Base-by-base conservation (phyloP, 2,329 filamentous ascomycete species). In the Ascochyta clinopodiicola region DNA sequence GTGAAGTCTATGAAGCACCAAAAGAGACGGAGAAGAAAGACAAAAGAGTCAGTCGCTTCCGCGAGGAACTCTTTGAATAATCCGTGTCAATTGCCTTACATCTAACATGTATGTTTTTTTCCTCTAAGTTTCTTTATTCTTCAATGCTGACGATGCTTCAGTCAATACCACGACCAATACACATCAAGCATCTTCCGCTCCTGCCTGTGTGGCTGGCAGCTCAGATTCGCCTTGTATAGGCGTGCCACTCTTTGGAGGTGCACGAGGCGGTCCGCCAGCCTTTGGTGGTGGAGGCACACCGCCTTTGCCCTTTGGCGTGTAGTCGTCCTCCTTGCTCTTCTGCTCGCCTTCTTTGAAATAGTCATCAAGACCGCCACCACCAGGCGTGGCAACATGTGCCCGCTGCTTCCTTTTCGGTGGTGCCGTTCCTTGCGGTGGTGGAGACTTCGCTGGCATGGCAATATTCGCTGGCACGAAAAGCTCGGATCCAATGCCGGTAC, bases 401-500 rank as follows among this genome's bases (percentile, higher is more conserved):
- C 68, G 67, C 31, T 64, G 65, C 57, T 74, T 76, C 56, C 62
- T 74, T 59, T 66, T 66, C 6, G 68, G 61, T 6, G 64, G 62
- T 25, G 56, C 55, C 32, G 54, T 61, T 3, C 57, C 60, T 29
- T 60, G 65, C 25, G 65, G 69, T 36, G 71, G 72, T 22, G 73
- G 69, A 29, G 72, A 69, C 55, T 73, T 73, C 12, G 69, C 63
- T 27, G 68, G 66, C 60, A 77, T 52, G 21, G 71, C 69, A 73
- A 80, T 74, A 51, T 81, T 78, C 15, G 80, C 80, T 13, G 80
- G 79, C 13, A 81, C 77, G 42, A 82, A 73, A 54, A 81, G 77
- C 39, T 66, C 72, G 12, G 68, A 38, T 7, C 60, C 49, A 35
- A 63, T 64, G 35, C 64, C 63, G 31, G 57, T 29, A 38, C 44